These are phyloP conservation scores for Ganoderma resinaceum DNA, from an alignment of 1,284 basidiomycete species.

Conservation along the genomic window DNA sequence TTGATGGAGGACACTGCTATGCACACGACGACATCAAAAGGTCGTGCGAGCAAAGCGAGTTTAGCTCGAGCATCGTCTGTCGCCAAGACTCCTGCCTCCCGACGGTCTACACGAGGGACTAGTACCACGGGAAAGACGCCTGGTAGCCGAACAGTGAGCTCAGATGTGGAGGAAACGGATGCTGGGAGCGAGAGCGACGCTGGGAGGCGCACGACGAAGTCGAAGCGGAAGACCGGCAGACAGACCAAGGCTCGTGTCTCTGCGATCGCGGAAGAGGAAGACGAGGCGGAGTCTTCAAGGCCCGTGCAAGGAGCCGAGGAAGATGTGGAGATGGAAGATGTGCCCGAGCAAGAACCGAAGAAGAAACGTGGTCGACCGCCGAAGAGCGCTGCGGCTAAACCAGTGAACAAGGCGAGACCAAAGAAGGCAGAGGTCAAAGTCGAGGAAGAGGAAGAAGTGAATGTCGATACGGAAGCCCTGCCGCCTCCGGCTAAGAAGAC, in stretches of 20 bases:
- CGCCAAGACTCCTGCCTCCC: slow-evolving; percentile 36
- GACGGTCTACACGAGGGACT: slow-evolving; percentile 42
- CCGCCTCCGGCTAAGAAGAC: slow-evolving; percentile 25
- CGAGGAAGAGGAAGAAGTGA: slow-evolving; percentile 16
- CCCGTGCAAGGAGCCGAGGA: neutral
- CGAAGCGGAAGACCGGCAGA: slow-evolving; percentile 36
- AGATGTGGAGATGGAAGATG: slow-evolving; percentile 30
- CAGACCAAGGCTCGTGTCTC: slow-evolving; percentile 41
- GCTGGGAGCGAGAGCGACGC: slow-evolving; percentile 35
- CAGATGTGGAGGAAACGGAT: slow-evolving; percentile 38
- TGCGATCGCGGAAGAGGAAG: slow-evolving; percentile 40
- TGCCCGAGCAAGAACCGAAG: slow-evolving; percentile 24
- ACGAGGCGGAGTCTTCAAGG: slow-evolving; percentile 28
- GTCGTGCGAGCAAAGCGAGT: slow-evolving; percentile 31
- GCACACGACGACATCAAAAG: slow-evolving; percentile 16
- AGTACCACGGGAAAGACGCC: slow-evolving; percentile 34
- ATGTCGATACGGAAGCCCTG: slow-evolving; percentile 11
- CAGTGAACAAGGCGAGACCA: slow-evolving; percentile 15
- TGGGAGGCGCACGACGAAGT: slow-evolving; percentile 36
- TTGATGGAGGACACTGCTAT: slow-evolving; percentile 17
- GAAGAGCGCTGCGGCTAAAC: slow-evolving; percentile 23
- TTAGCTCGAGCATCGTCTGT: slow-evolving; percentile 28
- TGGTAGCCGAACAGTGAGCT: slow-evolving; percentile 28
- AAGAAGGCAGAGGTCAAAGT: slow-evolving; percentile 18
- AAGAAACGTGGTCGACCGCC: slow-evolving; percentile 36